phyloP scores from a whole-genome alignment of 306 rosid species.

The Astragalus glycyphyllos region DNA sequence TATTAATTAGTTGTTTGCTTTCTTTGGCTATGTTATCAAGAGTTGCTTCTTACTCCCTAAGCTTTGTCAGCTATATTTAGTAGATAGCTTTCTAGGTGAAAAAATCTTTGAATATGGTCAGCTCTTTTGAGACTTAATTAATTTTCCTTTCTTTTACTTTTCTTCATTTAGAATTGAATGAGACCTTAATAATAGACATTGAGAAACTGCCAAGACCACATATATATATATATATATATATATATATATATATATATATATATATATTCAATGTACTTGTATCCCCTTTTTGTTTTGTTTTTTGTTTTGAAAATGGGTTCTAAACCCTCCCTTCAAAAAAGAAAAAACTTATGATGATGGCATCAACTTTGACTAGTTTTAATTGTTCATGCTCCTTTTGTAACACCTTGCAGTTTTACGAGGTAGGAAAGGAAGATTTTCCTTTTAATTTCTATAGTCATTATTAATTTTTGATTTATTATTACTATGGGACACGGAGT shows the following conservation, averaged over 20 bases:
- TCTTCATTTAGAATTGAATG: conserved; percentile 26
- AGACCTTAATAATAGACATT: not conserved
- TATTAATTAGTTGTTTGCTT: conserved; percentile 36
- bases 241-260: too few species aligned
- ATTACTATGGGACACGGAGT: too few species aligned
- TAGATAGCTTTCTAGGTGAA: conserved; percentile 29
- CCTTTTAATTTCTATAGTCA: too few species aligned
- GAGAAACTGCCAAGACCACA: not conserved
- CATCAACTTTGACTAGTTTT: conserved; percentile 34
- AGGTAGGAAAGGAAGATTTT: not conserved
- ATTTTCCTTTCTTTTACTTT: conserved; percentile 2
- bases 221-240: too few species aligned
- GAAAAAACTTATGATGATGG: not conserved
- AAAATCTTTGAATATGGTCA: conserved; percentile 35
- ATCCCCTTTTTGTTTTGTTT: conserved; percentile 24
- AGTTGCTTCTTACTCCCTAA: conserved; percentile 32
- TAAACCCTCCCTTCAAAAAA: not conserved
- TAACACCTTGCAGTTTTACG: not conserved
- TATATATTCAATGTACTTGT: not conserved
- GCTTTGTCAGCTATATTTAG: conserved; percentile 20
- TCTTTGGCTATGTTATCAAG: conserved; percentile 25
- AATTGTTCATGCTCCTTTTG: not conserved
- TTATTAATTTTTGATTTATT: too few species aligned
- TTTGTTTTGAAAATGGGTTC: conserved; percentile 28
- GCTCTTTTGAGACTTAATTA: not conserved